Conservation (phyloP, 768 basidiomycete species). For the Phaffia tasmanica region DNA sequence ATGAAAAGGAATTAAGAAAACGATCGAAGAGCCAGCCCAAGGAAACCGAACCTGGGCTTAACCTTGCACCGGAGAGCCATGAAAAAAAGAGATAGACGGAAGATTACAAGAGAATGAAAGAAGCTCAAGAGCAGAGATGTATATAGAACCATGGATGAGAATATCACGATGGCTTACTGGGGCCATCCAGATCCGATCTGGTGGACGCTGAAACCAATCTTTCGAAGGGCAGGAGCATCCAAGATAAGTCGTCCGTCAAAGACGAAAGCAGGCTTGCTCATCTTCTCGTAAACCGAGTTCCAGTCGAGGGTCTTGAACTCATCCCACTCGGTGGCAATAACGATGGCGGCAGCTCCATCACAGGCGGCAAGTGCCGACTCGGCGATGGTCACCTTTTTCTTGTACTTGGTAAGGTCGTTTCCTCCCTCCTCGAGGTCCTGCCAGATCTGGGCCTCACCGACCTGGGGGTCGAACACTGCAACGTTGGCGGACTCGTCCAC, state of each 20-base stretch:
- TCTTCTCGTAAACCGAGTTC: constrained; percentile 66
- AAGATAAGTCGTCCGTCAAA: constrained; percentile 26
- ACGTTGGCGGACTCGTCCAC: constrained; percentile 73
- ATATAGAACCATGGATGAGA: no score
- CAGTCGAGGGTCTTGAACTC: constrained; percentile 92
- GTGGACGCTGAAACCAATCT: constrained; percentile 22
- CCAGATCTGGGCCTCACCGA: constrained; percentile 76
- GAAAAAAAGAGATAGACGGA: no score
- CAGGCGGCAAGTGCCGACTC: constrained; percentile 74
- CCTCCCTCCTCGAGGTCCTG: constrained; percentile 36
- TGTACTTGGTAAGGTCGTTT: constrained; percentile 48
- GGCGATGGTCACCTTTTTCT: constrained; percentile 75
- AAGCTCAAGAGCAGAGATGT: no score
- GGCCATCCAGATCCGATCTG: constrained; percentile 23
- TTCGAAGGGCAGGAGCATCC: constrained; percentile 17
- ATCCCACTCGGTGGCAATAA: constrained; percentile 72
- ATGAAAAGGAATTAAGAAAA: no score
- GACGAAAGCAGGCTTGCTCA: constrained; percentile 98
- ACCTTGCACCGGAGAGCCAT: no score
- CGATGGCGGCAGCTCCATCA: constrained; percentile 77
- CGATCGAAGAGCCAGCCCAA: no score
- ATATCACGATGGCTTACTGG: background rate
- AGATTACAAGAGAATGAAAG: no score
- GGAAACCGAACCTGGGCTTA: no score
- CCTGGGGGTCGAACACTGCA: constrained; percentile 50